phyloP scores from a whole-genome alignment of 1,284 basidiomycete genomes.

The Ustilago esculenta region DNA sequence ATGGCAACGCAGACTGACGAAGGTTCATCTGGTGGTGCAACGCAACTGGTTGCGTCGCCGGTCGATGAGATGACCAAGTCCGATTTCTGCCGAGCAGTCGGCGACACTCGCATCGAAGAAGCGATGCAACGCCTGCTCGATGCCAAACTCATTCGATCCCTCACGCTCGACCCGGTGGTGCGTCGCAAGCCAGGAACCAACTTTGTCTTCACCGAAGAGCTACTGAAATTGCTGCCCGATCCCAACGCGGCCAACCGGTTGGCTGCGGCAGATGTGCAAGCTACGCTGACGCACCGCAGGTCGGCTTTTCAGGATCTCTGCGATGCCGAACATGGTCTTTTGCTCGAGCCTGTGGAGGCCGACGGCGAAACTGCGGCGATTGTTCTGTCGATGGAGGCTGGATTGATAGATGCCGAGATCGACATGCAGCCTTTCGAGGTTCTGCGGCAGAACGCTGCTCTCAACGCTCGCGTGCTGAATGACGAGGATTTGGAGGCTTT shows the following conservation, averaged over 20 bases:
- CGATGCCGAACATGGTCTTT: constrained; percentile 3
- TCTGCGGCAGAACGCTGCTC: constrained; percentile 23
- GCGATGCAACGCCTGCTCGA: constrained; percentile 43
- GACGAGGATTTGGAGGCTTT: constrained; percentile 43
- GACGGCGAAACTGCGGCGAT: constrained; percentile 45
- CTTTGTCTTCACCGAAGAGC: constrained; percentile 43
- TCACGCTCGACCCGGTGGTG: constrained; percentile 14
- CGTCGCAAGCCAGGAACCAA: constrained; percentile 47
- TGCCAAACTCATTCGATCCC: constrained; percentile 24
- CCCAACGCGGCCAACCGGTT: constrained; percentile 1
- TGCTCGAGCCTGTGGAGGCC: constrained; percentile 33
- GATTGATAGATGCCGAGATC: constrained; percentile 15
- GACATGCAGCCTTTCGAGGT: constrained; percentile 22
- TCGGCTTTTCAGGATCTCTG: constrained; percentile 8
- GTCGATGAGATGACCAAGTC: constrained; percentile 23
- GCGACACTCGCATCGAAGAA: constrained; percentile 32
- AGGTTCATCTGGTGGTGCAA: neutral
- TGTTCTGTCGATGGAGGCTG: constrained; percentile 18
- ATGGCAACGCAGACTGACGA: neutral
- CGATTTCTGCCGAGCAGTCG: constrained; percentile 32
- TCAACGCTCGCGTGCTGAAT: constrained; percentile 42
- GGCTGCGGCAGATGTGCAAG: constrained; percentile 12
- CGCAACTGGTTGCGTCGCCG: neutral
- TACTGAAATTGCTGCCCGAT: constrained; percentile 21
- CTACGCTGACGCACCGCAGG: constrained; percentile 19